A percentile compares a stretch with the other conserved stretches of the same genome.
These are phyloP conservation scores for Bromus sterilis DNA, from an alignment of 176 grass and related monocot genomes.

Conservation along the genomic window DNA sequence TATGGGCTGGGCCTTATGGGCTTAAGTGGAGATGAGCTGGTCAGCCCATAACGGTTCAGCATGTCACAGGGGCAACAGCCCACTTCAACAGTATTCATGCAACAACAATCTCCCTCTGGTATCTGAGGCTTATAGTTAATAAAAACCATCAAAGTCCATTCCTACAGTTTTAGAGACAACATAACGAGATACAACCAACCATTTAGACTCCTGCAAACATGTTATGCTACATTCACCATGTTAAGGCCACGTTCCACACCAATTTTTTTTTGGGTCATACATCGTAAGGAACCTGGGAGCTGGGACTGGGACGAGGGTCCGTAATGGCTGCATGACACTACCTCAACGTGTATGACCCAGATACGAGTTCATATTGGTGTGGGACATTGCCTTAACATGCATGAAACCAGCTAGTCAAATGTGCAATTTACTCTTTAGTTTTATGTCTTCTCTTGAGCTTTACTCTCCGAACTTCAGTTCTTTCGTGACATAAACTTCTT, in stretches of 20 bases:
- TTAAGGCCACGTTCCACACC: background rate
- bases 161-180: background rate
- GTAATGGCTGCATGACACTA: background rate
- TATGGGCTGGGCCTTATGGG: too few relatives aligned
- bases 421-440: constrained; percentile 1
- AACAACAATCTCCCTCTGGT: background rate
- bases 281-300: background rate
- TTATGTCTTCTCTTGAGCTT: background rate
- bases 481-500: background rate
- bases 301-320: background rate
- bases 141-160: background rate
- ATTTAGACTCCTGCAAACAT: background rate
- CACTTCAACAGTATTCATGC: background rate
- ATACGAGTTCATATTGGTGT: too few relatives aligned
- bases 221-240: too few relatives aligned
- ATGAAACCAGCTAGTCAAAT: too few relatives aligned
- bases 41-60: too few relatives aligned
- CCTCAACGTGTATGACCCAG: background rate
- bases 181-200: background rate
- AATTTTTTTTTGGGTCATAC: background rate
- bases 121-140: background rate
- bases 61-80: too few relatives aligned
- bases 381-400: too few relatives aligned
- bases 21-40: too few relatives aligned
- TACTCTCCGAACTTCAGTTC: background rate